These are phyloP conservation scores for Zymoseptoria tritici DNA, from an alignment of 2,329 filamentous ascomycete species.

Conservation along the genomic window DNA sequence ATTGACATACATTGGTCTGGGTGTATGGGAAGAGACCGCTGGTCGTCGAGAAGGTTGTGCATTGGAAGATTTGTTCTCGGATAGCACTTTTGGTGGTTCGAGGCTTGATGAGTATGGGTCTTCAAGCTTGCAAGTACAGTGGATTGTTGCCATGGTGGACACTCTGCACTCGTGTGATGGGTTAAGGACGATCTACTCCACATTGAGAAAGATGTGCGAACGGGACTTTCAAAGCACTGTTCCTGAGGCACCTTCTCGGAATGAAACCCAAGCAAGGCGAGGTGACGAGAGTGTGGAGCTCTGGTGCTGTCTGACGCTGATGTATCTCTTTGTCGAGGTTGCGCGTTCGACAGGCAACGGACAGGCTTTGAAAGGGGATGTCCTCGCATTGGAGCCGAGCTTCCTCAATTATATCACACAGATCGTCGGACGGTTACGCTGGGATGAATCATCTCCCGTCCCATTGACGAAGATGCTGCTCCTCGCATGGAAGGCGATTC, in stretches of 20 bases:
- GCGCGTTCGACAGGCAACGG: constrained; percentile 29
- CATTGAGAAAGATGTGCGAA: constrained; percentile 29
- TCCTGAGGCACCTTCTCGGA: constrained; percentile 17
- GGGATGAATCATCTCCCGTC: constrained; percentile 53
- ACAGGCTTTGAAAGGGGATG: constrained; percentile 25
- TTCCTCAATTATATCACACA: constrained; percentile 67
- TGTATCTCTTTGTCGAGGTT: constrained; percentile 44
- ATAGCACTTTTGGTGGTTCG: constrained; percentile 21
- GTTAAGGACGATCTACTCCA: constrained; percentile 34
- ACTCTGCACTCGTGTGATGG: constrained; percentile 36
- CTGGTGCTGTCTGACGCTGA: constrained; percentile 43
- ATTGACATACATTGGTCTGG: constrained; percentile 41
- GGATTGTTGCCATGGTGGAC: constrained; percentile 39
- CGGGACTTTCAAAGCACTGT: constrained; percentile 19
- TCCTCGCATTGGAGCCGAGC: constrained; percentile 44
- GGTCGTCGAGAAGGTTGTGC: constrained; percentile 28
- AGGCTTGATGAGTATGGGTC: constrained; percentile 26
- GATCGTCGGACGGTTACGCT: constrained; percentile 44
- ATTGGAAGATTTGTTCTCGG: constrained; percentile 21
- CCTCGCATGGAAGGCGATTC: constrained; percentile 83
- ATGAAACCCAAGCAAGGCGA: constrained; percentile 20
- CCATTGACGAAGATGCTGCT: constrained; percentile 51
- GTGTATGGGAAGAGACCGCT: constrained; percentile 45
- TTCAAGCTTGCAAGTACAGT: constrained; percentile 37
- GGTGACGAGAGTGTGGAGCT: constrained; percentile 34